A percentile compares a stretch with the other conserved stretches of the same genome.
Evolutionary conservation across 163 green algal species (phyloP).

Genomic region (Scenedesmus sp.): DNA sequence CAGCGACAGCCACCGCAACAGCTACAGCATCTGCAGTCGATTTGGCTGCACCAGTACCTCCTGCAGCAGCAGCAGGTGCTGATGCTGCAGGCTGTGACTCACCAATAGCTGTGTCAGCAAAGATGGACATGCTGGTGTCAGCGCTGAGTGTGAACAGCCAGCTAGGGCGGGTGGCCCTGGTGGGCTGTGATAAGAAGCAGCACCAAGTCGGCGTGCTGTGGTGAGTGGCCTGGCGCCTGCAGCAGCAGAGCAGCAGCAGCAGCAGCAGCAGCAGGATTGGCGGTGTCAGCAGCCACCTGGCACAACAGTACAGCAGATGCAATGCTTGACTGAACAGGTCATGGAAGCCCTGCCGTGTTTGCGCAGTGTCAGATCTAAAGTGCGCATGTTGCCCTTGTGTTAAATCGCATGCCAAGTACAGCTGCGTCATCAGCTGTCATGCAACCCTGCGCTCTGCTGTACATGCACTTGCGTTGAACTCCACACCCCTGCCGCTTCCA

Average conservation of each 20-base stretch:
- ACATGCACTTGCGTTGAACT: background rate
- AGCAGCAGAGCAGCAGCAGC: background rate
- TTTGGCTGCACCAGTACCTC: background rate
- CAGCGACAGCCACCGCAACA: background rate
- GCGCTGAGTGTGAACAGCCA: slow-evolving; percentile 15
- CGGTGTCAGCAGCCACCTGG: background rate
- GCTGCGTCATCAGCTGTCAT: too few relatives aligned
- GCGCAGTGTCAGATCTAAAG: too few relatives aligned
- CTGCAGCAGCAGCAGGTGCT: background rate
- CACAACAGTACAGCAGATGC: background rate
- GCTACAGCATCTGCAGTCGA: background rate
- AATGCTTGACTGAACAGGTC: background rate
- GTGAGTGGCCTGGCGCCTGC: background rate
- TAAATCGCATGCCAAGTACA: too few relatives aligned
- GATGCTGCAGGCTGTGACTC: background rate
- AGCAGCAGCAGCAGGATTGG: background rate
- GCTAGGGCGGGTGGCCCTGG: slow-evolving; percentile 38
- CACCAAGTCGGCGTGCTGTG: slow-evolving; percentile 35
- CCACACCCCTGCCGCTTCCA: background rate
- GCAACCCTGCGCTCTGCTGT: too few relatives aligned
- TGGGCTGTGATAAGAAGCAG: slow-evolving; percentile 36
- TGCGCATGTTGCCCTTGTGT: too few relatives aligned
- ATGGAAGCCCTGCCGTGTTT: background rate
- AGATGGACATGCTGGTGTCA: slow-evolving; percentile 48
- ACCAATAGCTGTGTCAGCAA: slow-evolving; percentile 32